These are phyloP conservation scores for Nemania serpens DNA, from an alignment of 2,329 filamentous ascomycete species.

Conservation along the genomic window DNA sequence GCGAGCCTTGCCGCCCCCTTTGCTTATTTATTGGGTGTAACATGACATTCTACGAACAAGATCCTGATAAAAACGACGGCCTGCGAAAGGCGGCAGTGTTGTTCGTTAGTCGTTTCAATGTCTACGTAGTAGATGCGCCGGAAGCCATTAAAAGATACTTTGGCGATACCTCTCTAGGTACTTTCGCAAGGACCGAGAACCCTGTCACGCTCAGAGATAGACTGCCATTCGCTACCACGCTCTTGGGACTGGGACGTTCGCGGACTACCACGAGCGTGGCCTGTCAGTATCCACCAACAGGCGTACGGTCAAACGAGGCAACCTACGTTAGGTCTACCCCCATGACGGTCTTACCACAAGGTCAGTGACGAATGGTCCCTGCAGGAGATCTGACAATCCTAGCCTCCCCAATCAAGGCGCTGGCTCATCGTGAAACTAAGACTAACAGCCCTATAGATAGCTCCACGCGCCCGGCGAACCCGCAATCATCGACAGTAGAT, in stretches of 20 bases:
- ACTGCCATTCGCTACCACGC: conserved; percentile 17
- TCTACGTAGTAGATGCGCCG: background rate
- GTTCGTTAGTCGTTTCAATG: background rate
- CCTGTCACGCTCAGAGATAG: background rate
- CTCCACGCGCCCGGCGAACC: background rate
- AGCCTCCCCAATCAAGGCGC: background rate
- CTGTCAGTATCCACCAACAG: conserved; percentile 9
- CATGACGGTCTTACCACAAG: background rate
- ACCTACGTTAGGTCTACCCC: conserved; percentile 17
- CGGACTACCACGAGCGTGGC: conserved; percentile 4
- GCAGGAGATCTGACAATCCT: background rate
- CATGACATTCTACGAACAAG: background rate
- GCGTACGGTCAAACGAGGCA: conserved; percentile 15
- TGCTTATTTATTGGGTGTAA: background rate
- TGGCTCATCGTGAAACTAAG: conserved; percentile 8
- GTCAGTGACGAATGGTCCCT: background rate
- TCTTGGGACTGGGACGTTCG: conserved; percentile 5
- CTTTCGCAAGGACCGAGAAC: background rate
- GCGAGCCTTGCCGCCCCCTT: background rate
- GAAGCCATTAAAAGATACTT: conserved; percentile 15
- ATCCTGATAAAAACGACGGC: background rate
- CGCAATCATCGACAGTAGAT: background rate
- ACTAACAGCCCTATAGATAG: conserved; percentile 16
- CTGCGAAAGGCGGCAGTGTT: background rate
- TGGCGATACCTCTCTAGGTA: conserved; percentile 14